A percentile compares a stretch with the other conserved stretches of the same genome.
Evolutionary conservation across 345 rosid species (phyloP).

Genomic region (Linum trigynum): DNA sequence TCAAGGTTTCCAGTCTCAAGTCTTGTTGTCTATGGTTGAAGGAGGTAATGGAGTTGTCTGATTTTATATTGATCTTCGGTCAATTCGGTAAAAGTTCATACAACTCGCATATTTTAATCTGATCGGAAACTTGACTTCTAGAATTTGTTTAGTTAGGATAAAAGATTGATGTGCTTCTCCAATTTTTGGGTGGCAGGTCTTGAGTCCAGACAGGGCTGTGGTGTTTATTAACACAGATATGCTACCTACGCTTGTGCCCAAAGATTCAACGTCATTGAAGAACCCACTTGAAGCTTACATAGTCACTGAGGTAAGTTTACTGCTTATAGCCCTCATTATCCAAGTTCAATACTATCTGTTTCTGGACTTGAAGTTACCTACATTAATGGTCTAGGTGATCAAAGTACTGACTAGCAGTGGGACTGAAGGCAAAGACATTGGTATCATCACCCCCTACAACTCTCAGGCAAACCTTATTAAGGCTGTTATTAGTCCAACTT

Average conservation of each 20-base stretch:
- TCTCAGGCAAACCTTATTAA: constrained; percentile 72
- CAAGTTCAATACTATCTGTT: not conserved
- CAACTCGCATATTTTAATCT: not conserved
- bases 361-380: not conserved
- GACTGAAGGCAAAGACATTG: constrained; percentile 61
- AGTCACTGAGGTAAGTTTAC: constrained; percentile 53
- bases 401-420: constrained; percentile 52
- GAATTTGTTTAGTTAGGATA: not conserved
- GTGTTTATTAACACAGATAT: constrained; percentile 72
- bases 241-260: constrained; percentile 68
- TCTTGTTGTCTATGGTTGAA: constrained; percentile 53
- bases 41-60: constrained; percentile 31
- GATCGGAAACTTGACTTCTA: not conserved
- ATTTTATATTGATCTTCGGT: no score
- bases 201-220: constrained; percentile 60
- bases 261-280: constrained; percentile 56
- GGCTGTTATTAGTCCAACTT: constrained; percentile 24
- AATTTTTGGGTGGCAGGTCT: constrained; percentile 41
- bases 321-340: not conserved
- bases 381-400: constrained; percentile 34
- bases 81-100: no score
- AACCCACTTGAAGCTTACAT: constrained; percentile 82
- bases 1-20: constrained; percentile 36
- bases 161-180: not conserved
- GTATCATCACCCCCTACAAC: constrained; percentile 91